These are phyloP conservation scores for Phytophthora foliorum DNA, from an alignment of 352 stramenopile species.

Conservation along the genomic window DNA sequence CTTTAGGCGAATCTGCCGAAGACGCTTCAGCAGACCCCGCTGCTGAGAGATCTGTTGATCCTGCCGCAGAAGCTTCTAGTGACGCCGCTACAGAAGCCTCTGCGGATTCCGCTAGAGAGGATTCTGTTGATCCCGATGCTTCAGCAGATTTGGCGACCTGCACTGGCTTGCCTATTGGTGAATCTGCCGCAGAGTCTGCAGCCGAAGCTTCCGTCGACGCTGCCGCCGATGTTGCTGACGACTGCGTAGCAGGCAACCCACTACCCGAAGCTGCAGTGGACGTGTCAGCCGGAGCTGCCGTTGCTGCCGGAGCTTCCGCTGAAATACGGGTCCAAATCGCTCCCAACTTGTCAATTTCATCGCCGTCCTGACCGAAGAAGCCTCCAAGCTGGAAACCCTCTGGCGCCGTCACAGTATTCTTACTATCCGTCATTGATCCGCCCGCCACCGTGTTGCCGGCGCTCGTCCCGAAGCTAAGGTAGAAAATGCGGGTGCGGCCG, in stretches of 20 bases:
- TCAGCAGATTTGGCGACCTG: too few species aligned
- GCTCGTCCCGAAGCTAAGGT: constrained; percentile 32
- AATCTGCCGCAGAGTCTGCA: too few species aligned
- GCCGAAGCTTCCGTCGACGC: not conserved
- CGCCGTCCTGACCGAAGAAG: constrained; percentile 29
- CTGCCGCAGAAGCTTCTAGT: too few species aligned
- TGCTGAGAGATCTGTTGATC: too few species aligned
- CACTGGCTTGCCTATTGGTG: too few species aligned
- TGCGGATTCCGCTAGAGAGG: too few species aligned
- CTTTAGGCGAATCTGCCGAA: too few species aligned
- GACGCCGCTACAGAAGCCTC: too few species aligned
- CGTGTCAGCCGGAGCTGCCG: too few species aligned
- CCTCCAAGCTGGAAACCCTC: constrained; percentile 40
- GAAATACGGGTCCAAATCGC: constrained; percentile 36
- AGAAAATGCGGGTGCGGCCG: constrained; percentile 29
- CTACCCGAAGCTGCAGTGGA: constrained; percentile 5
- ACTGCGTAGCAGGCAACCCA: constrained; percentile 4
- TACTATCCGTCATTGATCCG: constrained; percentile 27
- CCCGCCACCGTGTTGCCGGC: constrained; percentile 23
- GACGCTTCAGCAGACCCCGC: too few species aligned
- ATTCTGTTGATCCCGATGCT: too few species aligned
- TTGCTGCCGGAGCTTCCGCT: constrained; percentile 13
- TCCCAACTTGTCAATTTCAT: constrained; percentile 32
- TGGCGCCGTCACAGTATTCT: constrained; percentile 28
- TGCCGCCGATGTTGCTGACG: not conserved